Evolutionary conservation across 768 basidiomycete species (phyloP), one percentile per base, ranked within the genome.

Genomic region (Amanita pallidorosea): DNA sequence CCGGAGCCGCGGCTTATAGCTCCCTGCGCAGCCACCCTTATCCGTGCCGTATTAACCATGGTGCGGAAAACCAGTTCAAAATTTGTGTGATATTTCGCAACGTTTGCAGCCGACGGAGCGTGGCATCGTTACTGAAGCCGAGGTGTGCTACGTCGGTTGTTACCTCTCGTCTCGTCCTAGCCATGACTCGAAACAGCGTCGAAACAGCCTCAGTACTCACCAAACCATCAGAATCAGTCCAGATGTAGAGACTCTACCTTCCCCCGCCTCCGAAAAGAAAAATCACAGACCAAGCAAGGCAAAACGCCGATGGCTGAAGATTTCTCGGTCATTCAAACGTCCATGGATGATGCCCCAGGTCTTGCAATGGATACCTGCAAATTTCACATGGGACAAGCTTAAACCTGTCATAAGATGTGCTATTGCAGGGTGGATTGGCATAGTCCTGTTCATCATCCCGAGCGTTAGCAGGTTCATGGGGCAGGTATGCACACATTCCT

Each of bases 321-420:
- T 13, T 4, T 6, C 22, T 17, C 17, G 18, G 18, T 7, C 8
- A 1, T 34, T 35, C 45, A 7, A 8, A 15, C 17, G 7, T 5
- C 47, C 35, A 7, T 49, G 35, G 47, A 27, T 4, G 31, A 11
- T 37, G 1, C 47, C 47, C 2, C 35, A 33, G 15, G 9, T 15
- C 11, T 11, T 79, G 33, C 61, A 63, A 29, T 88, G 85, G 85
- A 74, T 85, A 18, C 68, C 71, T 2, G 66, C 63, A 15, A 85
- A 81, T 52, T 74, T 68, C 62, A 76, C 65, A 0, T 80, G 76
- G 74, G 64, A 75, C 15, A 80, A 77, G 57, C 52, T 80, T 56
- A 83, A 83, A 63, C 80, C 82, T 2, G 76, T 73, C 8, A 65
- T 88, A 34, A 77, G 86, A 49, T 77, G 77, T 54, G 75, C 82